Conservation (phyloP, 768 basidiomycete genomes). For the Macrolepiota fuliginosa region DNA sequence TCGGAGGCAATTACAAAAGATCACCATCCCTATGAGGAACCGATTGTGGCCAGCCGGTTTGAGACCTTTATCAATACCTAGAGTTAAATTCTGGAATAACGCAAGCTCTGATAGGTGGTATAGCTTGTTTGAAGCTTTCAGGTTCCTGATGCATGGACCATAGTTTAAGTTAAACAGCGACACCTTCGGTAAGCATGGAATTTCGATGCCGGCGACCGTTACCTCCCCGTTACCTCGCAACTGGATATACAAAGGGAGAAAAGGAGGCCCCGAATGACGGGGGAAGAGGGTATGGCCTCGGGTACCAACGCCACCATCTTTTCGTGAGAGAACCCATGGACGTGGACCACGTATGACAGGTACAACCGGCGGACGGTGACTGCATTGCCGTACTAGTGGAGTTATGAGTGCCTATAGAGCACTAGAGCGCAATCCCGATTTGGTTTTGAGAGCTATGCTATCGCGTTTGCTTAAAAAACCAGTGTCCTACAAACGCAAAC, state of each 20-base stretch:
- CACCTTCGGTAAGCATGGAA: neutral
- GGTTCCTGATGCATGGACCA: neutral
- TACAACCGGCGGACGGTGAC: neutral
- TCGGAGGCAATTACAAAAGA: neutral
- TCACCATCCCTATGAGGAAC: neutral
- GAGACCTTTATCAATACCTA: neutral
- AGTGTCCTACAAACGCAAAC: too few relatives aligned
- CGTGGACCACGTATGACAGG: neutral
- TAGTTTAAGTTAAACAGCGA: neutral
- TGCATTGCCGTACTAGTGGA: neutral
- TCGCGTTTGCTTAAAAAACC: too few relatives aligned
- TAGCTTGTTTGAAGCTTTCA: neutral
- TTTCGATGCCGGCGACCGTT: neutral
- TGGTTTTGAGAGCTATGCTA: too few relatives aligned
- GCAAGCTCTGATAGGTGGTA: neutral
- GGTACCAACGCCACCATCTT: neutral
- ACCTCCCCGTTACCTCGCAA: neutral
- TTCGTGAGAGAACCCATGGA: neutral
- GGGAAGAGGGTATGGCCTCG: neutral
- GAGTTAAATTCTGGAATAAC: neutral
- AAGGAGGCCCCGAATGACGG: neutral
- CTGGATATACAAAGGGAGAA: neutral
- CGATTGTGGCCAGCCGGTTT: neutral
- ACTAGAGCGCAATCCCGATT: neutral
- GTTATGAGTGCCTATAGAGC: neutral